These are phyloP conservation scores for Linanthus parryae DNA, from an alignment of 148 eudicot species.

Conservation along the genomic window DNA sequence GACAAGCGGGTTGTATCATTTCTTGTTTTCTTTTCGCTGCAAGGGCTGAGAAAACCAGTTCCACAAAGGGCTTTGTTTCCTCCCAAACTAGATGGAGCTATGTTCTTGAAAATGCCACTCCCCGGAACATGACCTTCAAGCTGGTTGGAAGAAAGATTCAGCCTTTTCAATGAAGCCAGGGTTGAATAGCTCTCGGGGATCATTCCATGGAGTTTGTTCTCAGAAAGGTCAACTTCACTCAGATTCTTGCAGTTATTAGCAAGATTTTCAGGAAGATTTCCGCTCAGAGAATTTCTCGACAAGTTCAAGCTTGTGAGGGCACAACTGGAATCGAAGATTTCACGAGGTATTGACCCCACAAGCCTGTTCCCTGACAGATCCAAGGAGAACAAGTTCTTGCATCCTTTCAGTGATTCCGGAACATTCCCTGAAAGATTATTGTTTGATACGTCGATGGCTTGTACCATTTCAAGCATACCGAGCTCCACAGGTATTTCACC, in stretches of 20 bases:
- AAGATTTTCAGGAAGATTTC: conserved; percentile 51
- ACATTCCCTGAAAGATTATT: conserved; percentile 64
- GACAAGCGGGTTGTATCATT: conserved; percentile 17
- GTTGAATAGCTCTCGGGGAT: conserved; percentile 52
- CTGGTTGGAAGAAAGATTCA: conserved; percentile 70
- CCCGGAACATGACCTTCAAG: conserved; percentile 81
- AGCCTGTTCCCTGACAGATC: conserved; percentile 62
- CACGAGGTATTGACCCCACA: conserved; percentile 39
- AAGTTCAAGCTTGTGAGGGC: conserved; percentile 49
- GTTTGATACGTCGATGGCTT: conserved; percentile 64
- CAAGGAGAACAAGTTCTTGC: conserved; percentile 56
- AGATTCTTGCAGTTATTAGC: conserved; percentile 37
- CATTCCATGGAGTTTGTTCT: conserved; percentile 44
- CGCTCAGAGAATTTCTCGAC: conserved; percentile 54
- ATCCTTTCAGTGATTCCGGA: conserved; percentile 47
- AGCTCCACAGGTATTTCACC: conserved; percentile 58
- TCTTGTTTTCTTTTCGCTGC: conserved; percentile 23
- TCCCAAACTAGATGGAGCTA: conserved; percentile 40
- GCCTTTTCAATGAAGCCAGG: conserved; percentile 30
- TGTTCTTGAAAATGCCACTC: conserved; percentile 28
- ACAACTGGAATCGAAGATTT: conserved; percentile 23
- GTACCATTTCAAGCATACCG: conserved; percentile 71
- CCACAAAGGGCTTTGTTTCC: conserved; percentile 78
- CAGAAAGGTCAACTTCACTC: conserved; percentile 56
- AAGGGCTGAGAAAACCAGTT: conserved; percentile 29